Percentiles rank a stretch among this genome's conserved stretches.
Evolutionary conservation across 495 filamentous ascomycete species (phyloP).

Genomic region (Clavariopsis aquatica): DNA sequence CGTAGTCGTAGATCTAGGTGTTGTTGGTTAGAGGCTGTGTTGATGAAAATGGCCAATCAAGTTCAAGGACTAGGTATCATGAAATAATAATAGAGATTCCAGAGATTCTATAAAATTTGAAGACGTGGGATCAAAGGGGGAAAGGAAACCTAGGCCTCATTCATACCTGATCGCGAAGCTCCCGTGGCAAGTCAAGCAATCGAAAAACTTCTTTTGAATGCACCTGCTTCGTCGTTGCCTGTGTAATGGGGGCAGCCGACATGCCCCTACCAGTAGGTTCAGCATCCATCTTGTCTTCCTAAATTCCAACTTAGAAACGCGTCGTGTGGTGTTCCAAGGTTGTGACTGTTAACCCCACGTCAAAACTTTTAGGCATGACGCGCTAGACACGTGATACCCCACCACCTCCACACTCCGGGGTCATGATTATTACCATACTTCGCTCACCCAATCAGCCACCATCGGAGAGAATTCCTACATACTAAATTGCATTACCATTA

Average conservation of each 20-base stretch:
- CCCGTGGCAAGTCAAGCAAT: slow-evolving; percentile 28
- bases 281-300: neutral
- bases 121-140: no score
- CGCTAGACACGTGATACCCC: neutral
- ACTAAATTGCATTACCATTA: no score
- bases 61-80: neutral
- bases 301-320: neutral
- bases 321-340: neutral
- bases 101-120: no score
- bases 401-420: neutral
- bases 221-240: neutral
- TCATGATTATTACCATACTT: neutral
- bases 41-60: no score
- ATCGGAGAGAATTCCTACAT: no score
- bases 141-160: neutral
- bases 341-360: neutral
- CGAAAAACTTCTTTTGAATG: slow-evolving; percentile 4
- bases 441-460: no score
- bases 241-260: neutral
- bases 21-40: neutral
- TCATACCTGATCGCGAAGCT: slow-evolving; percentile 30
- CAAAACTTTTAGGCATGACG: neutral
- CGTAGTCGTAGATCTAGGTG: slow-evolving; percentile 25
- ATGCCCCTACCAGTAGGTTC: neutral
- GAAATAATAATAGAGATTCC: no score